Conservation (phyloP, 2,329 filamentous ascomycete species). For the Pseudocercospora pini-densiflorae region DNA sequence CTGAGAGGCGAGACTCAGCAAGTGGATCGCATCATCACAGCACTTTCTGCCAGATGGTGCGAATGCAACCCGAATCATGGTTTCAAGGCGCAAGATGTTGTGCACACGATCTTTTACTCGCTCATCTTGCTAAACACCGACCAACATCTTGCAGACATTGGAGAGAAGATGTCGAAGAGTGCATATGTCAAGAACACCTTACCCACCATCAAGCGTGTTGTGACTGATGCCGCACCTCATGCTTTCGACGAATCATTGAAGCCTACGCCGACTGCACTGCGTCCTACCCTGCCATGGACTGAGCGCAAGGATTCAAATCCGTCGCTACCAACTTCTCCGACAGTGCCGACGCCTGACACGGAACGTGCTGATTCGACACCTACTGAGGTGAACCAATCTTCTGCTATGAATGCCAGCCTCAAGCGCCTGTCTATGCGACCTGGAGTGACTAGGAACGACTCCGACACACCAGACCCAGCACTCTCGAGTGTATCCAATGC, state of each 20-base stretch:
- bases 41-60: constrained; percentile 89
- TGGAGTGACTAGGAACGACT: constrained; percentile 40
- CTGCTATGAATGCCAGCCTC: constrained; percentile 30
- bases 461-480: constrained; percentile 43
- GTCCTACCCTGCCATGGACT: constrained; percentile 39
- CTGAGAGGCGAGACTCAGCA: constrained; percentile 94
- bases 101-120: constrained; percentile 97
- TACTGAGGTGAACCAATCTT: not conserved
- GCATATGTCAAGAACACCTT: constrained; percentile 98
- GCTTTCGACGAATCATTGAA: constrained; percentile 58
- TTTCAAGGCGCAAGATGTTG: constrained; percentile 90
- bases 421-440: constrained; percentile 52
- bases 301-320: constrained; percentile 29
- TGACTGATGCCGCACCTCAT: constrained; percentile 72
- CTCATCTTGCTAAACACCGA: constrained; percentile 95
- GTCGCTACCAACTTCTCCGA: constrained; percentile 21
- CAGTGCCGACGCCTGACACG: constrained; percentile 14
- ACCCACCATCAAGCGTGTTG: constrained; percentile 79
- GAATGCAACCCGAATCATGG: constrained; percentile 90
- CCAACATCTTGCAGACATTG: constrained; percentile 91
- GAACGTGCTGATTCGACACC: constrained; percentile 14
- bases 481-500: constrained; percentile 64
- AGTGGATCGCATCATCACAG: constrained; percentile 89
- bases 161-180: constrained; percentile 91
- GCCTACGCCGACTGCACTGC: constrained; percentile 24